Evolutionary conservation across 768 basidiomycete species (phyloP).

Genomic region (Auricularia sp.): DNA sequence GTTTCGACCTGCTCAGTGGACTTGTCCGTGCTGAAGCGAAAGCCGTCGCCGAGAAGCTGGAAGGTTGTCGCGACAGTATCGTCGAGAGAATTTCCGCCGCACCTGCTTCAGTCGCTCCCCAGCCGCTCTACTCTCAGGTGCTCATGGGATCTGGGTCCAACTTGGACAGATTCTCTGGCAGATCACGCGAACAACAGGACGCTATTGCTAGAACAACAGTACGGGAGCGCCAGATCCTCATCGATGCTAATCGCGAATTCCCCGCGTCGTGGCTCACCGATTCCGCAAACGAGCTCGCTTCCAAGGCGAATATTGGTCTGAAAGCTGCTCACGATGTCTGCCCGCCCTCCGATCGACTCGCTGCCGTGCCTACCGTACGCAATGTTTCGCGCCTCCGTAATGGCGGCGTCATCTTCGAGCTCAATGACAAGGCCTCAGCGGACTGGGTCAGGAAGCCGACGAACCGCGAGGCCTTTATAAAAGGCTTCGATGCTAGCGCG

Average conservation of each 20-base stretch:
- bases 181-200: not conserved
- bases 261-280: not conserved
- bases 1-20: too few relatives aligned
- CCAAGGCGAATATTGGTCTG: not conserved
- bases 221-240: not conserved
- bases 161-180: not conserved
- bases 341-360: too few relatives aligned
- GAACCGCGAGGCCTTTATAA: not conserved
- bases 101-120: not conserved
- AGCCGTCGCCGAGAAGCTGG: too few relatives aligned
- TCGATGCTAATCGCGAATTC: not conserved
- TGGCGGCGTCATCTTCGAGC: not conserved
- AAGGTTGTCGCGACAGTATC: too few relatives aligned
- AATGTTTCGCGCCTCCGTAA: not conserved
- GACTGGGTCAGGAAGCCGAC: not conserved
- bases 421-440: not conserved
- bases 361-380: not conserved
- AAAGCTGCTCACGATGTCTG: not conserved
- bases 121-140: not conserved
- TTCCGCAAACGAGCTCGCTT: not conserved
- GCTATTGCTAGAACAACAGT: not conserved
- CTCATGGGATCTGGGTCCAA: not conserved
- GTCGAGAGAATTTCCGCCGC: too few relatives aligned
- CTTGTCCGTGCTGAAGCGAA: too few relatives aligned
- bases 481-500: not conserved